A percentile compares a stretch with the other conserved stretches of the same genome.
phyloP scores from a whole-genome alignment of 1,139 yeast genomes.

The Blastobotrys petasosporus region DNA sequence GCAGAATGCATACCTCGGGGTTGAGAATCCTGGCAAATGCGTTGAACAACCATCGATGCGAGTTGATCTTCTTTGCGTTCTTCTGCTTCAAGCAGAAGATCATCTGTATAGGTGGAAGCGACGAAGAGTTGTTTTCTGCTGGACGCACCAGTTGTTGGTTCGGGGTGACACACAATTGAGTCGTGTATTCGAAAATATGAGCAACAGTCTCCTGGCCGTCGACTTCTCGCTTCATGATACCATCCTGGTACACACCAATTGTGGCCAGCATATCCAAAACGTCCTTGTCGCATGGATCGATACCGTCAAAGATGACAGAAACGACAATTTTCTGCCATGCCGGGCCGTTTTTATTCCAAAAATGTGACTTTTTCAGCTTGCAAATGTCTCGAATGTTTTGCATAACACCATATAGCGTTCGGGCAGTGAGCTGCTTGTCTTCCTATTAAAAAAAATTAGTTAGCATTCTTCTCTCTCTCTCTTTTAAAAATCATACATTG shows the following conservation, averaged over 20 bases:
- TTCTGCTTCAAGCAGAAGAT: slow-evolving; percentile 81
- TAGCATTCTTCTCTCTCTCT: background rate
- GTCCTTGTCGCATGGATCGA: slow-evolving; percentile 80
- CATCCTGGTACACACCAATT: slow-evolving; percentile 92
- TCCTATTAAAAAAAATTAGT: slow-evolving; percentile 37
- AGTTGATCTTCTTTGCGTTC: slow-evolving; percentile 86
- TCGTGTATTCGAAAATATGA: slow-evolving; percentile 85
- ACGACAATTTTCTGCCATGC: slow-evolving; percentile 96
- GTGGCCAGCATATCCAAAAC: slow-evolving; percentile 83
- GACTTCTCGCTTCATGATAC: slow-evolving; percentile 84
- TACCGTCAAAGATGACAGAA: slow-evolving; percentile 85
- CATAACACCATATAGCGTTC: slow-evolving; percentile 91
- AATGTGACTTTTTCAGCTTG: slow-evolving; percentile 51
- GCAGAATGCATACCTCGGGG: slow-evolving; percentile 75
- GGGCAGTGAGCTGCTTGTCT: slow-evolving; percentile 77
- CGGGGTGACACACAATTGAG: slow-evolving; percentile 57
- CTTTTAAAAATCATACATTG: slow-evolving; percentile 37
- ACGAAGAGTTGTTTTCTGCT: slow-evolving; percentile 57
- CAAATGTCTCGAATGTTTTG: slow-evolving; percentile 81
- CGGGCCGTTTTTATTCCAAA: slow-evolving; percentile 68
- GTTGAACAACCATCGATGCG: slow-evolving; percentile 94
- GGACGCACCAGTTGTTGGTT: slow-evolving; percentile 40
- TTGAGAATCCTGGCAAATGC: slow-evolving; percentile 82
- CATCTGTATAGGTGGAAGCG: slow-evolving; percentile 72
- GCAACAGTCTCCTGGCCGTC: slow-evolving; percentile 84